Percentiles rank a stretch among this genome's conserved stretches.
These are phyloP conservation scores for Phytophthora podocarpi DNA, from an alignment of 352 stramenopile species.

Conservation along the genomic window DNA sequence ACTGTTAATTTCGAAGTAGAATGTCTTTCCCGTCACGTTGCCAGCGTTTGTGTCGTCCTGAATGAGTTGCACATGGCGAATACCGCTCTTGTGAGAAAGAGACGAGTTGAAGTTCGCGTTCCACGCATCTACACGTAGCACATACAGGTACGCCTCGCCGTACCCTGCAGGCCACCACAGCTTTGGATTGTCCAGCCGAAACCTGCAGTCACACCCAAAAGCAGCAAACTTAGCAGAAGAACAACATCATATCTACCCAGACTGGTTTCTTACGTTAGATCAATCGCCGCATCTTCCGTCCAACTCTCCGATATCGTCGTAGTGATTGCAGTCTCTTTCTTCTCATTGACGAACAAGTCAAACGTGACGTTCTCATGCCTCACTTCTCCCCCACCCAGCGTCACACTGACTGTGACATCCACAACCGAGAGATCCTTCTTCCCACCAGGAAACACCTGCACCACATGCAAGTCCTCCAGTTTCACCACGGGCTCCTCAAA, in stretches of 20 bases:
- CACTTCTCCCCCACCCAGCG: conserved; percentile 30
- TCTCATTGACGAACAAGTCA: conserved; percentile 50
- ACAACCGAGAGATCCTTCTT: conserved; percentile 45
- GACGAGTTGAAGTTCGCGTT: conserved; percentile 32
- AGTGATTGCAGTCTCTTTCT: conserved; percentile 21
- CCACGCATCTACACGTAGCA: conserved; percentile 48
- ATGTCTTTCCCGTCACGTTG: conserved; percentile 55
- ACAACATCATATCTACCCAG: neutral
- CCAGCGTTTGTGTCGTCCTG: conserved; percentile 57
- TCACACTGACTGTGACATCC: conserved; percentile 44
- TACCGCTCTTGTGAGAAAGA: conserved; percentile 53
- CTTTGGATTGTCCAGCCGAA: conserved; percentile 47
- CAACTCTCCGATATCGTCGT: conserved; percentile 25
- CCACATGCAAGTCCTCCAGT: conserved; percentile 49
- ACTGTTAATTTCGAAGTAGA: conserved; percentile 78
- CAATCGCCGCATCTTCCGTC: conserved; percentile 25
- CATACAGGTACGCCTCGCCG: conserved; percentile 67
- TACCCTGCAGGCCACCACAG: conserved; percentile 81
- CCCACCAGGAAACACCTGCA: conserved; percentile 39
- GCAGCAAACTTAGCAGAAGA: conserved; percentile 2
- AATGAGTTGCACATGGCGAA: conserved; percentile 67
- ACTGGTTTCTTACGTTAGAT: conserved; percentile 38
- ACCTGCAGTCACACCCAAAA: conserved; percentile 29
- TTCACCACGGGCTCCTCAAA: conserved; percentile 17
- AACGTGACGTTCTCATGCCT: conserved; percentile 52